phyloP scores from a whole-genome alignment of 345 rosid species.

The Salix arbutifolia region DNA sequence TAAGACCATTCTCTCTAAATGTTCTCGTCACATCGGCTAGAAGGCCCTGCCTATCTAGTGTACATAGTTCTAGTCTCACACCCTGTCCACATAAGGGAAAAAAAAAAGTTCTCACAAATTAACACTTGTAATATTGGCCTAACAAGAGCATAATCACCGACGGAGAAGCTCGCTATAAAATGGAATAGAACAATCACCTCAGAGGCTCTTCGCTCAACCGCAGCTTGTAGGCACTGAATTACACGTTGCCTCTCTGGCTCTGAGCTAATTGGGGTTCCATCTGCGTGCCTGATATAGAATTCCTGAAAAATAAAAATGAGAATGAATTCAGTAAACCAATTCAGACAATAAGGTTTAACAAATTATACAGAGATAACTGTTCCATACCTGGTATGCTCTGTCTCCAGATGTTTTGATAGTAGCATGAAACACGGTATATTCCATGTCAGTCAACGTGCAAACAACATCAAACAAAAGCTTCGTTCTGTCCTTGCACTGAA shows the following conservation, averaged over 20 bases:
- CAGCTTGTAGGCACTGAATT: slow-evolving; percentile 81
- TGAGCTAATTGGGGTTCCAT: slow-evolving; percentile 89
- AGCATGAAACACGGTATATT: slow-evolving; percentile 80
- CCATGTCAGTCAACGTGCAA: slow-evolving; percentile 96
- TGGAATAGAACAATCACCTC: slow-evolving; percentile 40
- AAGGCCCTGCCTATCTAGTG: slow-evolving; percentile 60
- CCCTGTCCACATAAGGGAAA: slow-evolving; percentile 43
- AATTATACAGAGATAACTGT: neutral
- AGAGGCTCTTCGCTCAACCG: slow-evolving; percentile 78
- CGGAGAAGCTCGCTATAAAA: neutral
- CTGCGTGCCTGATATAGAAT: slow-evolving; percentile 75
- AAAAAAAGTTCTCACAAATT: neutral
- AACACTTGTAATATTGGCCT: neutral
- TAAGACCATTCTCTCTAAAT: slow-evolving; percentile 82
- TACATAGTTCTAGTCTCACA: slow-evolving; percentile 69
- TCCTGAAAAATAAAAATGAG: slow-evolving; percentile 38
- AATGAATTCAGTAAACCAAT: slow-evolving; percentile 6
- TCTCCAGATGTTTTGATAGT: slow-evolving; percentile 62
- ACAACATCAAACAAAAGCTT: slow-evolving; percentile 86
- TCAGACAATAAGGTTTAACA: neutral
- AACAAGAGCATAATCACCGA: neutral
- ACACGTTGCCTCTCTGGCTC: slow-evolving; percentile 94
- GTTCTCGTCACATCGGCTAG: slow-evolving; percentile 85
- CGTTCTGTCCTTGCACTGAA: slow-evolving; percentile 81
- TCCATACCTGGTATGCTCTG: slow-evolving; percentile 63